Evolutionary conservation across 495 filamentous ascomycete species (phyloP), one percentile per base, ranked within the genome.

Genomic region (Lentithecium fluviatile): DNA sequence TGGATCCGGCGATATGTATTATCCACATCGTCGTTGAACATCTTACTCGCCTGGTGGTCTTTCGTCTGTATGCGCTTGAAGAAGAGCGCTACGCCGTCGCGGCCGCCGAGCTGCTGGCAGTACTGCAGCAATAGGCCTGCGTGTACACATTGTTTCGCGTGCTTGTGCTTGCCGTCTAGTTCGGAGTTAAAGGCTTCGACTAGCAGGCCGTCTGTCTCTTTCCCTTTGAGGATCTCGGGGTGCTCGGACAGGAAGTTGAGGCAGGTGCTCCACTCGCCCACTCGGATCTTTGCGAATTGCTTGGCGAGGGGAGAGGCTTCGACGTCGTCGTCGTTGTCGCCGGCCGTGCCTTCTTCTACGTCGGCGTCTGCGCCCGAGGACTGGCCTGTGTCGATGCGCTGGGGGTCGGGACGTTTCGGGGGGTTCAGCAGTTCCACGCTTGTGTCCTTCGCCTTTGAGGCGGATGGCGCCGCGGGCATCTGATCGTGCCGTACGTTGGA

Each of bases 11-110:
- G 77, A 74, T 94, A 96, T 36, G 92, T 97, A 24, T 83, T 82
- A 62, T 88, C 83, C 52, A 98, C 93, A 71, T 98, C 94, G 71
- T 97, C 93, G 58, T 79, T 82, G 80, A 98, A 98, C 29, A 97
- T 78, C 36, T 87, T 89, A 61, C 87, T 84, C n/a, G 94, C 95
- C 75, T 96, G 88, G 76, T 98, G 94, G 29, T 85, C 88, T 53
- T 83, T 83, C 12, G 89, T 97, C n/a, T 88, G 90, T 69, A 98
- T 91, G 53, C 87, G 84, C 75, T 91, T 95, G 80, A 98, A 97
- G 82, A 98, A 98, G 10, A 98, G 75, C 23, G 83, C 81, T 6
- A 97, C 89, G 4, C 95, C 94, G 69, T 97, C 92, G 38, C 81
- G 82, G 51, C 93, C 92, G 45, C 91, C 91, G 6, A 98, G 78